Evolutionary conservation across 495 filamentous ascomycete genomes (phyloP), one percentile per base, ranked within the genome.

Genomic region (Penicillium silybi): DNA sequence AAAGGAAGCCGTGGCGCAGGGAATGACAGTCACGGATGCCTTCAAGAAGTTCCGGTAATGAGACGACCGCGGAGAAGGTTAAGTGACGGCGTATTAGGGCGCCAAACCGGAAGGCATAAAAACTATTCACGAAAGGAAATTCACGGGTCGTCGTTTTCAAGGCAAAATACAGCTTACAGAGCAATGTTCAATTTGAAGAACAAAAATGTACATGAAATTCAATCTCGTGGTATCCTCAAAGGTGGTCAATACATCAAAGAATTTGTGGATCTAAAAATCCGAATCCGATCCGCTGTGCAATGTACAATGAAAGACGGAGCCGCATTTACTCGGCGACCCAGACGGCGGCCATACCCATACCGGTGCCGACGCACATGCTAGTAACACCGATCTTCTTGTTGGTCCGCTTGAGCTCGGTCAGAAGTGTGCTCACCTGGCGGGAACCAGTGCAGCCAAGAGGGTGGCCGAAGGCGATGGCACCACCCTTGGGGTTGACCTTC

Each of bases 381-480:
- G 89, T 97, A 10, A 97, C 83, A 38, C 93, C 93, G 52, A 98
- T 70, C 80, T 85, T 88, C 79, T 90, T 72, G 52, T 84, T 82
- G 27, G 77, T 92, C 58, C 93, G 77, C 75, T 80, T 84, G 51
- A 98, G 72, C 80, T 97, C 95, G 51, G 85, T 91, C 53, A 98
- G 73, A 55, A 98, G 69, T 7, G 93, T 98, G 64, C 86, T 87
- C 37, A 98, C 87, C 80, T 97, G 95, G 57, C 93, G 80, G 10
- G 93, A 88, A 29, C 93, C 93, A 0, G 93, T 98, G 69, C 89
- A 95, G 32, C 93, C 93, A 17, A 98, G 80, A 6, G 93, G 93
- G 78, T 98, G 93, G 6, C 93, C 93, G 62, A 97, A 97, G n/a
- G 93, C 93, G 67, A 98, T 98, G 23, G 95, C 95, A 48, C 93